phyloP scores from a whole-genome alignment of 2,329 filamentous ascomycete genomes.

The Paecilomyces variotii region DNA sequence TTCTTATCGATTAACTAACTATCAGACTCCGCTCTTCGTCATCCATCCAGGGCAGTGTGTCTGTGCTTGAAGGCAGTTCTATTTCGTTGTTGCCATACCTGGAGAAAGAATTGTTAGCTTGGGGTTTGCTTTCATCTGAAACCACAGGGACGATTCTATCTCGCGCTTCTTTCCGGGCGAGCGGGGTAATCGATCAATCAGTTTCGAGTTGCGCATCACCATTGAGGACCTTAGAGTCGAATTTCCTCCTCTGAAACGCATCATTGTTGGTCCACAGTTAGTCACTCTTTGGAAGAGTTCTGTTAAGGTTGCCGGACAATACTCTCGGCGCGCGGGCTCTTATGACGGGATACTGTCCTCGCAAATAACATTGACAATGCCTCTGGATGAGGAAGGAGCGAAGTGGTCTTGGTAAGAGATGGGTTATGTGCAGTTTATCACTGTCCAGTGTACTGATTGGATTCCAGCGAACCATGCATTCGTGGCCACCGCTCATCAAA shows the following conservation, averaged over 20 bases:
- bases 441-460: constrained; percentile 1
- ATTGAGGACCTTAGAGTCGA: background rate
- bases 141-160: background rate
- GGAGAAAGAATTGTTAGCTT: background rate
- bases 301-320: background rate
- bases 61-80: background rate
- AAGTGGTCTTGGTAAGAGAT: constrained; percentile 39
- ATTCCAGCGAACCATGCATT: constrained; percentile 39
- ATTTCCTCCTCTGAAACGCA: background rate
- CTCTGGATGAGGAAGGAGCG: constrained; percentile 35
- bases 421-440: background rate
- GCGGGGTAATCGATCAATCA: background rate
- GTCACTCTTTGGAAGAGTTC: background rate
- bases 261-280: background rate
- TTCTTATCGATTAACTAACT: background rate
- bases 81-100: background rate
- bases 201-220: background rate
- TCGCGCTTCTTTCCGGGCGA: background rate
- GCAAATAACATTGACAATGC: constrained; percentile 22
- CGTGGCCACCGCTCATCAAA: constrained; percentile 43
- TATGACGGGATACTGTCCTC: background rate
- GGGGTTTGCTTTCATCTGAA: background rate
- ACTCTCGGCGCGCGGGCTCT: background rate
- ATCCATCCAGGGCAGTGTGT: background rate
- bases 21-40: background rate